A percentile compares a stretch with the other conserved stretches of the same genome.
These are phyloP conservation scores for Yamadazyma ubonensis DNA, from an alignment of 805 yeast genomes.

Conservation along the genomic window DNA sequence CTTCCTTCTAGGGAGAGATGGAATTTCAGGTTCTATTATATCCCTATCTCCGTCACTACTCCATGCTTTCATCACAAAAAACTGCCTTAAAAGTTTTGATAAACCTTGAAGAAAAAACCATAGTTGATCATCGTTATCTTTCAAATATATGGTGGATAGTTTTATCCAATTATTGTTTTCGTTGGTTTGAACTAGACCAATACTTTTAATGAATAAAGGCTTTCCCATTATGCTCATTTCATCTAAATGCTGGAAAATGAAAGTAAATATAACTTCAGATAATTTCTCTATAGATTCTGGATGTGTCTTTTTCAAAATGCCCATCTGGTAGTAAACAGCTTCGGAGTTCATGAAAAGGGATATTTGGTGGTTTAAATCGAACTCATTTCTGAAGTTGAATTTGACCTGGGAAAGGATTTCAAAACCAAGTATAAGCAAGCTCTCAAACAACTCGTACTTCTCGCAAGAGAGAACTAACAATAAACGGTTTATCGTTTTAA, in stretches of 20 bases:
- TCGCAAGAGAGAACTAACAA: slow-evolving; percentile 8
- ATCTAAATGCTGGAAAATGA: slow-evolving; percentile 2
- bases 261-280: slow-evolving; percentile 1
- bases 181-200: slow-evolving; percentile 3
- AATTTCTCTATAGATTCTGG: neutral
- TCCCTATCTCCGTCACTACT: neutral
- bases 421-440: slow-evolving; percentile 2
- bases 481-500: slow-evolving; percentile 9
- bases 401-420: slow-evolving; percentile 1
- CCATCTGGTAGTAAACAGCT: slow-evolving; percentile 6
- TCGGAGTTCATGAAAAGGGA: slow-evolving; percentile 12
- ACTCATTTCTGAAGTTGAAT: slow-evolving; percentile 9
- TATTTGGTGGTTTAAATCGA: slow-evolving; percentile 10
- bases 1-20: slow-evolving; percentile 2
- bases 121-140: slow-evolving; percentile 18
- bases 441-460: slow-evolving; percentile 2
- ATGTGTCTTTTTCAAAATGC: neutral
- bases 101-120: slow-evolving; percentile 47
- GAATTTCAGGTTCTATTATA: neutral
- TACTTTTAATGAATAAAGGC: slow-evolving; percentile 1
- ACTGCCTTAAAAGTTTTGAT: slow-evolving; percentile 28
- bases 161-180: slow-evolving; percentile 23
- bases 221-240: slow-evolving; percentile 5
- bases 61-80: slow-evolving; percentile 21
- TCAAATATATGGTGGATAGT: slow-evolving; percentile 23